These are phyloP conservation scores for Saprolegnia parasitica DNA, from an alignment of 352 stramenopile genomes.

Conservation along the genomic window DNA sequence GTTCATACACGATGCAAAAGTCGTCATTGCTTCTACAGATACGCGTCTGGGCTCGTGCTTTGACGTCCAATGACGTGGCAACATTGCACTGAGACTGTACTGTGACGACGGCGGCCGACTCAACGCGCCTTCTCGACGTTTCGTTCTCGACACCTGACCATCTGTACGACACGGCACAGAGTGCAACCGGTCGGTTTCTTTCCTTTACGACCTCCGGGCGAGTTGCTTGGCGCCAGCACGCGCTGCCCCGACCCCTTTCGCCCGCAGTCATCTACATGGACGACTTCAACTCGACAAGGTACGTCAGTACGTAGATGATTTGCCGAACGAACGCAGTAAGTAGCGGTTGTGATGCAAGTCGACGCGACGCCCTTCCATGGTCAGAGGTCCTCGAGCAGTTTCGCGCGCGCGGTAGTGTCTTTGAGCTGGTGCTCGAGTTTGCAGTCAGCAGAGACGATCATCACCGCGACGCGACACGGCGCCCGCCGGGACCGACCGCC, in stretches of 20 bases:
- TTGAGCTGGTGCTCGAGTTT: not conserved
- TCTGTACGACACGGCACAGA: not conserved
- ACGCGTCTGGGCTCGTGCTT: not conserved
- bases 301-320: not conserved
- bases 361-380: not conserved
- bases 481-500: not conserved
- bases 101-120: too few relatives aligned
- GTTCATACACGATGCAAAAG: too few relatives aligned
- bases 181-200: not conserved
- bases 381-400: not conserved
- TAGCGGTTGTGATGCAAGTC: not conserved
- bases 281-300: conserved; percentile 9
- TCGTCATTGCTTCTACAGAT: too few relatives aligned
- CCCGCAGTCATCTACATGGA: not conserved
- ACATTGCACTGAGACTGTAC: not conserved
- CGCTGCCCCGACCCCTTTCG: not conserved
- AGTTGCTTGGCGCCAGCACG: not conserved
- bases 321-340: not conserved
- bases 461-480: not conserved
- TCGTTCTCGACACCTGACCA: not conserved
- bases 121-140: not conserved
- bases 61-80: not conserved
- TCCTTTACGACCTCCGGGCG: not conserved
- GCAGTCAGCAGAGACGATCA: not conserved
- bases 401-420: not conserved